Percentiles rank a stretch among this genome's conserved stretches.
Evolutionary conservation across 352 stramenopile genomes (phyloP).

Genomic region (Globisporangium ultimum): DNA sequence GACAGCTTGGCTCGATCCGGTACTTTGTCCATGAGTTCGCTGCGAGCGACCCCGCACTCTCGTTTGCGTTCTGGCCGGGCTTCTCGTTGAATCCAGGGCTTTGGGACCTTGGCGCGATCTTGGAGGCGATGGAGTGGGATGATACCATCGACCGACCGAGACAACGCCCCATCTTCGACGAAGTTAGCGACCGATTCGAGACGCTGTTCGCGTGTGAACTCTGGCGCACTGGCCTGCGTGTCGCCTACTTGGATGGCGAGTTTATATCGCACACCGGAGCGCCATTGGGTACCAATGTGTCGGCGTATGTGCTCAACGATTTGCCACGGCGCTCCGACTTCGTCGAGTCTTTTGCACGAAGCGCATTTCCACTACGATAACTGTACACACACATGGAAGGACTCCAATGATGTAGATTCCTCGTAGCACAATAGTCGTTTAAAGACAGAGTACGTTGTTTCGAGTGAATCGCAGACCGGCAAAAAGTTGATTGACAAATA

Average conservation of each 20-base stretch:
- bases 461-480: no score
- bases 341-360: background rate
- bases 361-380: no score
- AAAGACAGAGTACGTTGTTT: no score
- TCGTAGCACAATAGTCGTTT: background rate
- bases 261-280: slow-evolving; percentile 23
- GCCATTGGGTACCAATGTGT: slow-evolving; percentile 24
- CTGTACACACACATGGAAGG: no score
- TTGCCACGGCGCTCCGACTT: slow-evolving; percentile 32
- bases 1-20: background rate
- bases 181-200: slow-evolving; percentile 34
- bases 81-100: slow-evolving; percentile 64
- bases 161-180: slow-evolving; percentile 18
- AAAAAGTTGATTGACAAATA: no score
- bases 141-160: background rate
- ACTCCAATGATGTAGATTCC: background rate
- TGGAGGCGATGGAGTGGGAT: background rate
- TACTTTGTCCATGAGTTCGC: slow-evolving; percentile 61
- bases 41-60: slow-evolving; percentile 24
- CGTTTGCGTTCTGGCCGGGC: slow-evolving; percentile 54
- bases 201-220: slow-evolving; percentile 25
- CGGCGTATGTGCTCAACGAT: slow-evolving; percentile 44
- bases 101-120: slow-evolving; percentile 35
- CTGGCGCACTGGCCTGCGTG: slow-evolving; percentile 24
- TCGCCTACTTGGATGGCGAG: slow-evolving; percentile 20